Percentiles rank a stretch among this genome's conserved stretches.
Conservation (phyloP, 1,139 yeast species). For the Debaryomyces robertsiae region DNA sequence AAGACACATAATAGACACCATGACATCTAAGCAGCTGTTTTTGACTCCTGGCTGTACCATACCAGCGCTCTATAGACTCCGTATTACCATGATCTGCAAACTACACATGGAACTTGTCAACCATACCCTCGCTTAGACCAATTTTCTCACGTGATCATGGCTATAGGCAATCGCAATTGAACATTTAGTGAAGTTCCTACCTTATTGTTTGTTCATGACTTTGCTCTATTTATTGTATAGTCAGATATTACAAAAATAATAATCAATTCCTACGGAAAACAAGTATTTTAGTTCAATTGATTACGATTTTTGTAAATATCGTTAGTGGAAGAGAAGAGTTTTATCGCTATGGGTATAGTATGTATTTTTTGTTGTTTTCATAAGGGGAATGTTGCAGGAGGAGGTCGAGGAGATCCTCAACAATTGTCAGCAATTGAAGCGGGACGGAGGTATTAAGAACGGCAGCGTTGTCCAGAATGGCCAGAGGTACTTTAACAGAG, state of each 20-base stretch:
- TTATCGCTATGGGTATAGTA: conserved; percentile 9
- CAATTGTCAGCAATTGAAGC: not conserved
- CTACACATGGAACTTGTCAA: too few species aligned
- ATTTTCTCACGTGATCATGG: conserved; percentile 8
- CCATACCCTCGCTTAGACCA: too few species aligned
- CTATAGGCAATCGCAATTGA: conserved; percentile 8
- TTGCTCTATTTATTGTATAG: conserved; percentile 5
- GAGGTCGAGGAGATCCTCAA: not conserved
- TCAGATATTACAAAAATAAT: conserved; percentile 2
- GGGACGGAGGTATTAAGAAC: not conserved
- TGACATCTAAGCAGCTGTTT: too few species aligned
- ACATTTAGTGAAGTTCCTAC: conserved; percentile 3
- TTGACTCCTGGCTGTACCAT: too few species aligned
- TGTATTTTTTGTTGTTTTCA: not conserved
- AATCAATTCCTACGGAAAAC: not conserved
- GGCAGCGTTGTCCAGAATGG: too few species aligned
- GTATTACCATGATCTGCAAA: too few species aligned
- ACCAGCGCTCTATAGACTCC: too few species aligned
- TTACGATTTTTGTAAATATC: conserved; percentile 1
- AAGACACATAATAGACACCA: too few species aligned
- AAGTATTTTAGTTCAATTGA: conserved; percentile 5
- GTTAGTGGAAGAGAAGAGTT: conserved; percentile 5
- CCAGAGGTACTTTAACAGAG: too few species aligned
- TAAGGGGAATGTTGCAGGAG: not conserved
- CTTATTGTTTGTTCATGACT: conserved; percentile 8